These are phyloP conservation scores for Canna indica DNA, from an alignment of 176 grass and related monocot genomes.

Conservation along the genomic window DNA sequence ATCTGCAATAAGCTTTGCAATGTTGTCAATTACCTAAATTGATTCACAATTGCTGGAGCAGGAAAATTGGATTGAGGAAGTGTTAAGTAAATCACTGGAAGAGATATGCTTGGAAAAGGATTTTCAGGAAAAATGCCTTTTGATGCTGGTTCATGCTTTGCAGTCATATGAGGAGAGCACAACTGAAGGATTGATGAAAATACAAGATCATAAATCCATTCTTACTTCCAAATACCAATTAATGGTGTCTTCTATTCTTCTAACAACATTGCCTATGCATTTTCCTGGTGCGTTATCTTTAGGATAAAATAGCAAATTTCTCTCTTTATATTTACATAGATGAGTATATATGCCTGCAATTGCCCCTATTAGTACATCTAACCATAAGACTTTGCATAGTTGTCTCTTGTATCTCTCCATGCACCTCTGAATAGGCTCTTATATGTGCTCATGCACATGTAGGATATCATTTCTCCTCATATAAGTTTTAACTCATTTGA, in stretches of 20 bases:
- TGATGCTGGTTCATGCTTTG: constrained; percentile 53
- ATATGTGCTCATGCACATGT: too few species aligned
- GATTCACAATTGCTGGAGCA: constrained; percentile 28
- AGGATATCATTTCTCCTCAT: too few species aligned
- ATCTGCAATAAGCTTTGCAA: neutral
- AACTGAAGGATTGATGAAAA: constrained; percentile 28
- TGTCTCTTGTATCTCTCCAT: too few species aligned
- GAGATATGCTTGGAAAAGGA: constrained; percentile 77
- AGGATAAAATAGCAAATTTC: neutral
- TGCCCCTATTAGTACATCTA: too few species aligned
- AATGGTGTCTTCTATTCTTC: constrained; percentile 93
- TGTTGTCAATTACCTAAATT: constrained; percentile 1
- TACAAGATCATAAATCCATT: constrained; percentile 36
- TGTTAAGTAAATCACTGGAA: constrained; percentile 65
- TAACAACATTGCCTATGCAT: constrained; percentile 71
- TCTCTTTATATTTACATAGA: neutral
- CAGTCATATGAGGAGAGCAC: constrained; percentile 46
- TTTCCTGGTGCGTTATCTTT: constrained; percentile 59
- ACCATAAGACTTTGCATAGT: too few species aligned
- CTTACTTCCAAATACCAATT: constrained; percentile 77
- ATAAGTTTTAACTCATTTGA: too few species aligned
- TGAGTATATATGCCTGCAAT: too few species aligned
- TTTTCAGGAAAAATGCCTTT: constrained; percentile 79
- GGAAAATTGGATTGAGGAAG: constrained; percentile 69
- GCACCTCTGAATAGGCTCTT: too few species aligned